Evolutionary conservation across 352 stramenopile genomes (phyloP).

Genomic region (Thalassiosira livingstoniorum): DNA sequence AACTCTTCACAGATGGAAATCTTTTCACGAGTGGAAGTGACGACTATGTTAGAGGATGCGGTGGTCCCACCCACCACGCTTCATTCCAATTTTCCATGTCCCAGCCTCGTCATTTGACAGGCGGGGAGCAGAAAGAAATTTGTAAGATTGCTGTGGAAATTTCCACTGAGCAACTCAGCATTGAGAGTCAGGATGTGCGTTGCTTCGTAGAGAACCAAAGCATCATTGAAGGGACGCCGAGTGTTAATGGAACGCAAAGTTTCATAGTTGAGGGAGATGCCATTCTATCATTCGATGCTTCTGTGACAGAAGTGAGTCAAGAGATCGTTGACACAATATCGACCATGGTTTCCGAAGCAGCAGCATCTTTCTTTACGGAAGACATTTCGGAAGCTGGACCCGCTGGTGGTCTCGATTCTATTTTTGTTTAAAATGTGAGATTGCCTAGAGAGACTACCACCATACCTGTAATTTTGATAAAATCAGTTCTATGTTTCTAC

Average conservation of each 20-base stretch:
- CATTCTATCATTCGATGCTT: background rate
- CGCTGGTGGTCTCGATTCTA: no score
- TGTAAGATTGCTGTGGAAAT: slow-evolving; percentile 44
- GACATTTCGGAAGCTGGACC: no score
- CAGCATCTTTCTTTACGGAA: no score
- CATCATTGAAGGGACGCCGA: no score
- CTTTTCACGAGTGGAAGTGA: slow-evolving; percentile 25
- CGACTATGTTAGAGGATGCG: slow-evolving; percentile 29
- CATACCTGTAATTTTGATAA: no score
- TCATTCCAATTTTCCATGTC: slow-evolving; percentile 29
- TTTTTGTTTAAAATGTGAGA: no score
- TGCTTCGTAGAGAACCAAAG: slow-evolving; percentile 46
- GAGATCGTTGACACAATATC: slow-evolving; percentile 25
- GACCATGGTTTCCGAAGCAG: no score
- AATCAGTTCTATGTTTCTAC: no score
- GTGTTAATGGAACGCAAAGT: no score
- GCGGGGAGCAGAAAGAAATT: slow-evolving; percentile 55
- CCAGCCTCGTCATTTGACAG: slow-evolving; percentile 46
- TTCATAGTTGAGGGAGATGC: no score
- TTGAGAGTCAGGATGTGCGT: slow-evolving; percentile 34
- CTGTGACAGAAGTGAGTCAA: background rate
- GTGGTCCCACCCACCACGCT: background rate
- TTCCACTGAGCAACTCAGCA: slow-evolving; percentile 22
- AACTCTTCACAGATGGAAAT: slow-evolving; percentile 36
- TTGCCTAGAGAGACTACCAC: no score